Evolutionary conservation across 768 basidiomycete species (phyloP), one percentile per base, ranked within the genome.

Genomic region (Lactarius hatsudake): DNA sequence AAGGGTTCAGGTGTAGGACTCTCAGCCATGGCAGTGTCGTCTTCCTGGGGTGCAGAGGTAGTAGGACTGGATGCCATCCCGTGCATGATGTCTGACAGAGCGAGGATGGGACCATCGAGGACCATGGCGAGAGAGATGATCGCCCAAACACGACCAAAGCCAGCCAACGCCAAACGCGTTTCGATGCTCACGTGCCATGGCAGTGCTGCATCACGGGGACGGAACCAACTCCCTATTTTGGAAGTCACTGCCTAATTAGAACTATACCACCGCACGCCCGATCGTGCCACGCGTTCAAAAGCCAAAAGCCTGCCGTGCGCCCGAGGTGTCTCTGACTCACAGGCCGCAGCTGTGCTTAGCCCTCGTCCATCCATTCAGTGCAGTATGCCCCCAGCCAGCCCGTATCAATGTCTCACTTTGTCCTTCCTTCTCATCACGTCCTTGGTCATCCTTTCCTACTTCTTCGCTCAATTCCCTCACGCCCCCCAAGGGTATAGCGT

Each of bases 391-490:
- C 67, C 71, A 48, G 70, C 75, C 40, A 71, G 70, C 38, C 67
- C 74, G 58, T 72, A 75, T 69, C 76, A 76, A 32, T 77, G 76
- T 73, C 73, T 87, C 63, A 82, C 84, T 0, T 78, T 86, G 36
- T 79, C 84, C 2, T 80, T 91, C 38, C 78, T 91, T 64, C 73
- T 87, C 17, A 73, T 90, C 6, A 86, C 87, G 0, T 84, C 88
- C 18, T 74, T 89, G 32, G 78, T 90, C 55, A 78, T 90, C 59
- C 78, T 82, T 4, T 77, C 81, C 3, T 91, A 89, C 74, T 78
- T 91, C 72, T 77, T 90, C 69, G 82, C 87, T 9, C 81, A 83
- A 0, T 91, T 91, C 72, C 90, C 90, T 2, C 78, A 79, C 62
- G 83, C 87, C 0, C 88, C 87, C 0, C 77, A 77, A 32, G 78